Conservation (phyloP, 2,329 filamentous ascomycete genomes). For the Fusarium pininemorale region DNA sequence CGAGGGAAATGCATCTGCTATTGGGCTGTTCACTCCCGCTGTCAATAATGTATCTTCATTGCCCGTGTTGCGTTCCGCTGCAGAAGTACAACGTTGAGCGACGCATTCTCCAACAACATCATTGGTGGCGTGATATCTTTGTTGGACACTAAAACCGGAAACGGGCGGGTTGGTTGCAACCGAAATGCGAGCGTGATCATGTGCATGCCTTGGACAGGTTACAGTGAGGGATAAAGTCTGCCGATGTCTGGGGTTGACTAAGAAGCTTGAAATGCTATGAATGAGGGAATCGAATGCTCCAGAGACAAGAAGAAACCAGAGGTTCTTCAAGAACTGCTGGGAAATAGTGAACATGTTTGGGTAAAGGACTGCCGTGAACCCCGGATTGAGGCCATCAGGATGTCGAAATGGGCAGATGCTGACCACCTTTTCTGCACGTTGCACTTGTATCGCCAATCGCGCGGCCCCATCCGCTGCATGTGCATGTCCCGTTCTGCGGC, state of each 20-base stretch:
- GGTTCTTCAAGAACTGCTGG: neutral
- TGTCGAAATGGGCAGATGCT: constrained; percentile 7
- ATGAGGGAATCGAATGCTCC: neutral
- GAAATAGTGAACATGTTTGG: rapidly evolving
- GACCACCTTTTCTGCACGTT: constrained; percentile 13
- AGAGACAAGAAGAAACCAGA: rapidly evolving
- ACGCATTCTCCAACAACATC: neutral
- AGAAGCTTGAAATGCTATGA: neutral
- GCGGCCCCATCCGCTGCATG: neutral
- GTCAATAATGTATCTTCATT: neutral
- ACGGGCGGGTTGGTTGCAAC: neutral
- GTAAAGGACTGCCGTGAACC: neutral
- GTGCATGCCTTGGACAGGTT: neutral
- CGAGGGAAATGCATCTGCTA: neutral
- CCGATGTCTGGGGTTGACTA: neutral
- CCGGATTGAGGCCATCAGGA: neutral
- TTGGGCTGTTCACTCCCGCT: neutral
- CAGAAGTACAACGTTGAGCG: neutral
- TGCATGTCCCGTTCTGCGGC: neutral
- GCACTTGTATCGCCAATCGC: neutral
- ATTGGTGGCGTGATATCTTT: neutral
- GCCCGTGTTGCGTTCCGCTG: neutral
- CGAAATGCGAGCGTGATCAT: neutral
- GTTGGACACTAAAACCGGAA: neutral
- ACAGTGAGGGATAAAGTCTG: neutral